Conservation (phyloP, 495 filamentous ascomycete genomes). For the Cercophora newfieldiana region DNA sequence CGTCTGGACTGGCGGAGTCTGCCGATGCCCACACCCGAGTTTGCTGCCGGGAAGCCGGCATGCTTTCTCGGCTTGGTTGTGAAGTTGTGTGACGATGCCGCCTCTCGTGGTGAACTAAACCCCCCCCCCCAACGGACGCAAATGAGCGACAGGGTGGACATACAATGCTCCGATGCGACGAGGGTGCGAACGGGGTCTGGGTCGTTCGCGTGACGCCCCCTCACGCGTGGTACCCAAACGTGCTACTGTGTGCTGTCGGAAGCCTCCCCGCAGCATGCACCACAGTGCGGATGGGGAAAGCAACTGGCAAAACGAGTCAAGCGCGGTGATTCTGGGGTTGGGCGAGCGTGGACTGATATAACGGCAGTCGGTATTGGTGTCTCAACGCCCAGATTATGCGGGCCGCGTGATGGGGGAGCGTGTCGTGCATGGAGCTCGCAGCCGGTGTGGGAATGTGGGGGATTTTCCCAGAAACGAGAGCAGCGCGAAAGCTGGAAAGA, state of each 20-base stretch:
- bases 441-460: neutral
- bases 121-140: too few relatives aligned
- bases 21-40: too few relatives aligned
- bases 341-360: neutral
- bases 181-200: neutral
- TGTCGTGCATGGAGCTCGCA: neutral
- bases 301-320: neutral
- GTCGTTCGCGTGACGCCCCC: neutral
- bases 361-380: neutral
- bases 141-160: too few relatives aligned
- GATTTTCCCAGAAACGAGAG: too few relatives aligned
- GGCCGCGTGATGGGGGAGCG: neutral
- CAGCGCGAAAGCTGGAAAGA: neutral
- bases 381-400: neutral
- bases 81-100: too few relatives aligned
- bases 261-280: neutral
- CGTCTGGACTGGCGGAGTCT: too few relatives aligned
- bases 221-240: neutral
- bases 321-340: neutral
- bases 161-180: too few relatives aligned
- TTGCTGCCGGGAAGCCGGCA: too few relatives aligned
- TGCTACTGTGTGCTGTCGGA: neutral
- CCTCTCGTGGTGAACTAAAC: too few relatives aligned
- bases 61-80: too few relatives aligned
- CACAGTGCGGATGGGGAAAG: neutral